Conservation (phyloP, 2,329 filamentous ascomycete genomes). For the Elsinoe perseae region DNA sequence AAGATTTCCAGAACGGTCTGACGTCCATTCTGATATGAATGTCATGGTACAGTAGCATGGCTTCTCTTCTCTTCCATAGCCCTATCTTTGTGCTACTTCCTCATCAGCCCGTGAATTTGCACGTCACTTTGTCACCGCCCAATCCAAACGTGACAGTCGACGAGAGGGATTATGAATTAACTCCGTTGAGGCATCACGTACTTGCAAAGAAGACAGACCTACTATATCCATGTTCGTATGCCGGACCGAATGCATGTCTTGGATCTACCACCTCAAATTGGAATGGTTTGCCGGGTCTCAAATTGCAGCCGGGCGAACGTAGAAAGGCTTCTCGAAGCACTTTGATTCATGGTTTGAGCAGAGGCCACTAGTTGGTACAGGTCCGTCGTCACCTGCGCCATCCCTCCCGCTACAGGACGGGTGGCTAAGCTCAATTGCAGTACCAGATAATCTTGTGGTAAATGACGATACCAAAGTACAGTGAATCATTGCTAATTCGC, state of each 20-base stretch:
- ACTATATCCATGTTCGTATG: too few species aligned
- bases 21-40: conserved; percentile 4
- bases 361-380: neutral
- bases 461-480: neutral
- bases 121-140: too few species aligned
- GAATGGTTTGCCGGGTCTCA: neutral
- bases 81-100: too few species aligned
- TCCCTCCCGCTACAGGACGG: neutral
- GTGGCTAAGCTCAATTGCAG: neutral
- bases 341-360: neutral
- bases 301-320: neutral
- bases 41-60: too few species aligned
- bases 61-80: neutral
- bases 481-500: neutral
- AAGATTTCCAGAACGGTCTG: conserved; percentile 1
- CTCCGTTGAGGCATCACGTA: too few species aligned
- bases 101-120: too few species aligned
- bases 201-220: too few species aligned
- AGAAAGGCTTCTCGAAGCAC: conserved; percentile 1
- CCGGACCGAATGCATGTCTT: neutral
- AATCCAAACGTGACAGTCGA: too few species aligned
- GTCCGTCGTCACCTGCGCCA: neutral
- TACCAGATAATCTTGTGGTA: neutral
- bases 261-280: neutral
- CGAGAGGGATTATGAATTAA: too few species aligned